Evolutionary conservation across 129 eudicot genomes (phyloP).

Genomic region (Chrysanthemum makinoi): DNA sequence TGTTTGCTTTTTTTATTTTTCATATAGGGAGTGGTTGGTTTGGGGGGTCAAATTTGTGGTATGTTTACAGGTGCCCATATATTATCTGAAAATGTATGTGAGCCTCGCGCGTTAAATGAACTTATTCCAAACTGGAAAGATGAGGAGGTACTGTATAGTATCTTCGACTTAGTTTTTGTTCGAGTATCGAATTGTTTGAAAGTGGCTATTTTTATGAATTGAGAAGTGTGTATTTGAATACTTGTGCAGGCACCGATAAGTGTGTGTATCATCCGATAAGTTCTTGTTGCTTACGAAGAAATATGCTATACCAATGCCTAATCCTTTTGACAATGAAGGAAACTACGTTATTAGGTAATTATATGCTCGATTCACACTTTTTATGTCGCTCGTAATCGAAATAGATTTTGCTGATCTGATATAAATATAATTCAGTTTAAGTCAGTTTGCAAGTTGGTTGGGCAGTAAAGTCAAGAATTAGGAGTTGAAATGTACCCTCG

Average conservation of each 20-base stretch:
- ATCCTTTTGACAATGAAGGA: constrained; percentile 84
- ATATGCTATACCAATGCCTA: constrained; percentile 70
- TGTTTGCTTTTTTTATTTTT: no score
- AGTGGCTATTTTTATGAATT: neutral
- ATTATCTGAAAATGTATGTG: constrained; percentile 91
- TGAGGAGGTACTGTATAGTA: constrained; percentile 56
- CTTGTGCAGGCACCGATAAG: constrained; percentile 76
- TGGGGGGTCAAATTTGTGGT: neutral
- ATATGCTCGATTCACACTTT: no score
- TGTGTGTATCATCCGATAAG: constrained; percentile 86
- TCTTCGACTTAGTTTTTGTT: neutral
- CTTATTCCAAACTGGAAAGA: constrained; percentile 86
- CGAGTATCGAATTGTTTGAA: neutral
- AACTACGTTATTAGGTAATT: constrained; percentile 46
- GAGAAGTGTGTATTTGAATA: neutral
- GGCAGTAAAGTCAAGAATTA: constrained; percentile 94
- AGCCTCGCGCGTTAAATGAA: constrained; percentile 90
- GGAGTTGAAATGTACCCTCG: constrained; percentile 98
- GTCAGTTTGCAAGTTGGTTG: constrained; percentile 95
- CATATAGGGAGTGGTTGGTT: no score
- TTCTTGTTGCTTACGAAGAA: constrained; percentile 74
- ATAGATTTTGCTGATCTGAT: constrained; percentile 11
- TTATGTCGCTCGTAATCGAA: neutral
- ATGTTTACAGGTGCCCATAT: constrained; percentile 79
- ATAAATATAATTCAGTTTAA: constrained; percentile 57